A percentile compares a stretch with the other conserved stretches of the same genome.
Evolutionary conservation across 108 stramenopile genomes (phyloP).

Genomic region (Cylindrotheca fusiformis): DNA sequence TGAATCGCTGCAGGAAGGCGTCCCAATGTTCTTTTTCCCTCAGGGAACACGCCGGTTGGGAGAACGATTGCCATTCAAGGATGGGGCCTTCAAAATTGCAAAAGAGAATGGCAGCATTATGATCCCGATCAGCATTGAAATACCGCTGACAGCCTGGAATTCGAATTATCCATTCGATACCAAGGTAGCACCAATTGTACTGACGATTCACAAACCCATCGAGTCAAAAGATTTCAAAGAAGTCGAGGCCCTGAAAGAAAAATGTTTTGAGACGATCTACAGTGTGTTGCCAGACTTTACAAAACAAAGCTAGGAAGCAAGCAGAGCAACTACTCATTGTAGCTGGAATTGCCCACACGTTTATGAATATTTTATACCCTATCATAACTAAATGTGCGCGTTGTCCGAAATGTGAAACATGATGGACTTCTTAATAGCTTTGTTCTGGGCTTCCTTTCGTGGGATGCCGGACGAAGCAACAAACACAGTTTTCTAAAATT

Average conservation of each 20-base stretch:
- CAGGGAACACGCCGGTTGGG: conserved; percentile 81
- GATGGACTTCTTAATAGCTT: too few species aligned
- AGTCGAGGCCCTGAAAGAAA: conserved; percentile 60
- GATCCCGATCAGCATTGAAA: conserved; percentile 73
- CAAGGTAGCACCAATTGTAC: conserved; percentile 31
- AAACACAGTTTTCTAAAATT: too few species aligned
- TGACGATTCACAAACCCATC: conserved; percentile 70
- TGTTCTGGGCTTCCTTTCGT: too few species aligned
- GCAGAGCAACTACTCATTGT: too few species aligned
- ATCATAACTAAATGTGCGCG: too few species aligned
- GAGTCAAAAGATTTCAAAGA: conserved; percentile 44
- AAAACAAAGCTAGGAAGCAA: conserved; percentile 17
- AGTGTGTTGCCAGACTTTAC: conserved; percentile 60
- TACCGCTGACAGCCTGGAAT: conserved; percentile 75
- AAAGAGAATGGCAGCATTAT: conserved; percentile 48
- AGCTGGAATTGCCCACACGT: too few species aligned
- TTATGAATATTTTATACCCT: too few species aligned
- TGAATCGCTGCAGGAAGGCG: conserved; percentile 58
- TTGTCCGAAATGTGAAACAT: too few species aligned
- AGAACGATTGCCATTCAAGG: conserved; percentile 75
- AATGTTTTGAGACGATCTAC: conserved; percentile 66
- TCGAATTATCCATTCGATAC: conserved; percentile 56
- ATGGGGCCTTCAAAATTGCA: conserved; percentile 79
- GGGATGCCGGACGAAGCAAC: too few species aligned
- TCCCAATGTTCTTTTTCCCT: conserved; percentile 85